Conservation (phyloP, 108 stramenopile species). For the Cyclotella baltica region DNA sequence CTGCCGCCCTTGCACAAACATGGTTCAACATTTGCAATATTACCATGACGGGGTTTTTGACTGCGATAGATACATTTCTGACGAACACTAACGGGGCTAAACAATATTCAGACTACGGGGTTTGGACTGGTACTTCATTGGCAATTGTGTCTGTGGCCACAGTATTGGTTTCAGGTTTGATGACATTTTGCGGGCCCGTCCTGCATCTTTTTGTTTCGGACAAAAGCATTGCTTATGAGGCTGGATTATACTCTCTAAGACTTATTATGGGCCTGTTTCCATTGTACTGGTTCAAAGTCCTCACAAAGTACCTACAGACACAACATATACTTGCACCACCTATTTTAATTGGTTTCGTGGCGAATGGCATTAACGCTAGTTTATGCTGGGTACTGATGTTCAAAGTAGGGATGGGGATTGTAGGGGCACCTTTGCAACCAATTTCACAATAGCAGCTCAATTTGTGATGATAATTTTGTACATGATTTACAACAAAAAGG, state of each 20-base stretch:
- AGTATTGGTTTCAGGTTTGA: not conserved
- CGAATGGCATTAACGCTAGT: not conserved
- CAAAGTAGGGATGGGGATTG: not conserved
- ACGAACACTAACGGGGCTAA: not conserved
- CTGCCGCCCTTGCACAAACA: not conserved
- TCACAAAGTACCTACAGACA: conserved; percentile 2
- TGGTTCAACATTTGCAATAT: conserved; percentile 1
- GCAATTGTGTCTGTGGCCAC: not conserved
- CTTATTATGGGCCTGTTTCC: conserved; percentile 2
- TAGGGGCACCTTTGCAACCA: not conserved
- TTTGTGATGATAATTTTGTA: not conserved
- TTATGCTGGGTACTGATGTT: not conserved
- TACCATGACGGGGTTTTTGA: not conserved
- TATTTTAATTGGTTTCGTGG: not conserved
- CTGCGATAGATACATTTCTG: not conserved
- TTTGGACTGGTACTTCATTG: not conserved
- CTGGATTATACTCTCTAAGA: not conserved
- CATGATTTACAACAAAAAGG: not conserved
- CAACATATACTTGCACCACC: not conserved
- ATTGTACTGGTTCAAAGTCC: not conserved
- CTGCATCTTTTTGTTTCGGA: not conserved
- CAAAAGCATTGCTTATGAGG: not conserved
- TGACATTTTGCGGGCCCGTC: not conserved
- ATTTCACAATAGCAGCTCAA: not conserved
- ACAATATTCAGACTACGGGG: not conserved